Evolutionary conservation across 768 basidiomycete species (phyloP), one percentile per base, ranked within the genome.

Genomic region (Mycena haematopus): DNA sequence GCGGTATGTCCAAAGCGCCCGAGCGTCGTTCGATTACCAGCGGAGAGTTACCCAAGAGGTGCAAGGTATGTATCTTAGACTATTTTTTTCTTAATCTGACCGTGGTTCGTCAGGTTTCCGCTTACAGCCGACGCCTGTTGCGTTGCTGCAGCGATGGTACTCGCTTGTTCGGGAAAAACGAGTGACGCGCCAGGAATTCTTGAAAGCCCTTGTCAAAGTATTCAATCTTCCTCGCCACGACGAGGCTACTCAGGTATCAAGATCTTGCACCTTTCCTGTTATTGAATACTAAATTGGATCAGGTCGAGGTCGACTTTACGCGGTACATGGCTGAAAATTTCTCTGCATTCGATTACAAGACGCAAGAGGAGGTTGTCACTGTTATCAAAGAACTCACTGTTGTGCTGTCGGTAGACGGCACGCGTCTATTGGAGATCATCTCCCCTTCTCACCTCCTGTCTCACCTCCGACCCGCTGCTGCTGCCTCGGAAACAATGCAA

Each of bases 281-380:
- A 38, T 35, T 35, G 36, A 19, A 52, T 25, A 33, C 40, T 65
- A 14, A 70, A 44, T 25, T 58, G 52, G 15, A 58, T 13, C 50
- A 95, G 90, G 86, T 91, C 63, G 92, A 97, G 69, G 81, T 96
- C 56, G 86, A 90, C 52, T 94, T 98, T 71, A 84, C 84, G 5
- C 89, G 95, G 57, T 99, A 95, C 77, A 92, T 98, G 86, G 90
- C 93, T 0, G 97, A 99, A 73, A 98, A 98, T 70, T 90, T 99
- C 60, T 84, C 95, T 0, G 80, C 90, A 0, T 86, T 99, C 63
- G 95, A 99, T 35, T 99, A 96, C 80, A 98, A 95, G 78, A 93
- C 93, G 0, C 89, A 91, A 69, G 97, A 99, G 74, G 97, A 99
- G 76, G 88, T 90, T 6, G 78, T 98, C 55, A 88, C 91, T 6